Evolutionary conservation across 2,329 filamentous ascomycete species (phyloP).

Genomic region (Verticillium alfalfae): DNA sequence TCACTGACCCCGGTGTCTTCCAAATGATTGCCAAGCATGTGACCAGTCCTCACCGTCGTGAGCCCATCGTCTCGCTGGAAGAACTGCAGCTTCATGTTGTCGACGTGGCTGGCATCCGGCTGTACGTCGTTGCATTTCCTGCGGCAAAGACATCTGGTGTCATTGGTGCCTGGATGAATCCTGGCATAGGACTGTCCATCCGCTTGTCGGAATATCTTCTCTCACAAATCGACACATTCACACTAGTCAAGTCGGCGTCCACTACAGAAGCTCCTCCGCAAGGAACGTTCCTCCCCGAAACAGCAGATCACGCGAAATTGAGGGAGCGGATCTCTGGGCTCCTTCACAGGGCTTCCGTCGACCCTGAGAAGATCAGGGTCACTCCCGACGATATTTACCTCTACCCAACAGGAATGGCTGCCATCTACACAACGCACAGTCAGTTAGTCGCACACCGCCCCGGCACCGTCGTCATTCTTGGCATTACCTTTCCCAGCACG

Average conservation of each 20-base stretch:
- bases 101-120: constrained; percentile 31
- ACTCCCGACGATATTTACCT: constrained; percentile 41
- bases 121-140: constrained; percentile 39
- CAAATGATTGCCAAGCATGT: constrained; percentile 20
- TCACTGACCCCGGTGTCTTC: constrained; percentile 20
- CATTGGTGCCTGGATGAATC: constrained; percentile 37
- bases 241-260: constrained; percentile 23
- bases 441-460: constrained; percentile 27
- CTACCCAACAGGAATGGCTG: constrained; percentile 49
- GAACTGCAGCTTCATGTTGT: constrained; percentile 33
- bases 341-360: constrained; percentile 31
- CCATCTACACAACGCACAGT: constrained; percentile 37
- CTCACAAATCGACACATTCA: constrained; percentile 23
- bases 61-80: constrained; percentile 22
- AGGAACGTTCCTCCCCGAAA: constrained; percentile 30
- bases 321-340: constrained; percentile 33
- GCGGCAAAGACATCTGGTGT: constrained; percentile 25
- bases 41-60: constrained; percentile 25
- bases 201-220: constrained; percentile 39
- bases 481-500: constrained; percentile 46
- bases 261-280: constrained; percentile 19
- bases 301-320: constrained; percentile 28
- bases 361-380: constrained; percentile 17
- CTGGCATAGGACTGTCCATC: constrained; percentile 40
- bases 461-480: constrained; percentile 35